These are phyloP conservation scores for Starmerella etchellsii DNA, from an alignment of 805 yeast species.

Conservation along the genomic window DNA sequence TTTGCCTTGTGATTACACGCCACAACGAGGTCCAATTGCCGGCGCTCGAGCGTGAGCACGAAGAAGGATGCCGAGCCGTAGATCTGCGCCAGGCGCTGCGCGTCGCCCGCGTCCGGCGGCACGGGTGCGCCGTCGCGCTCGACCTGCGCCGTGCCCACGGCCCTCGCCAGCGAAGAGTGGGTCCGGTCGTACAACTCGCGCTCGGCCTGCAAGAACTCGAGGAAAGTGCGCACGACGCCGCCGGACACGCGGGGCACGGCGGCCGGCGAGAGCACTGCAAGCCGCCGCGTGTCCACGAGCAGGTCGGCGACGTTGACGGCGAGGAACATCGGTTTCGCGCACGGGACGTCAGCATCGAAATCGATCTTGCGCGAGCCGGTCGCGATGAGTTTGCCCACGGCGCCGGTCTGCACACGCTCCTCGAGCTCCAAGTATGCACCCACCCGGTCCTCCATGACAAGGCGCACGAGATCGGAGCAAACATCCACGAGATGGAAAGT, in stretches of 20 bases:
- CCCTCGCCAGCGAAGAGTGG: conserved; percentile 28
- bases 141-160: conserved; percentile 23
- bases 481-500: background rate
- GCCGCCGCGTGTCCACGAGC: conserved; percentile 29
- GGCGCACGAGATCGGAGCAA: background rate
- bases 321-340: conserved; percentile 50
- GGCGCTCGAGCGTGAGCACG: conserved; percentile 29
- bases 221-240: conserved; percentile 41
- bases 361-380: conserved; percentile 32
- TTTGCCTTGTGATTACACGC: background rate
- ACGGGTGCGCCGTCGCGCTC: conserved; percentile 1
- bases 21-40: conserved; percentile 36
- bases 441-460: background rate
- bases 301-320: conserved; percentile 46
- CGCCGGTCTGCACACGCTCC: background rate
- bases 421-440: conserved; percentile 1
- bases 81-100: conserved; percentile 33
- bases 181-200: conserved; percentile 34
- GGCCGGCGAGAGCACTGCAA: conserved; percentile 33
- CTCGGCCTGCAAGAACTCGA: conserved; percentile 32
- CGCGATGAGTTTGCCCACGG: background rate
- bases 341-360: conserved; percentile 32
- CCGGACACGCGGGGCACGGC: conserved; percentile 43
- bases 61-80: conserved; percentile 30
- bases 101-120: conserved; percentile 18